phyloP scores from a whole-genome alignment of 257 asterid species.

The Paulownia fortunei region DNA sequence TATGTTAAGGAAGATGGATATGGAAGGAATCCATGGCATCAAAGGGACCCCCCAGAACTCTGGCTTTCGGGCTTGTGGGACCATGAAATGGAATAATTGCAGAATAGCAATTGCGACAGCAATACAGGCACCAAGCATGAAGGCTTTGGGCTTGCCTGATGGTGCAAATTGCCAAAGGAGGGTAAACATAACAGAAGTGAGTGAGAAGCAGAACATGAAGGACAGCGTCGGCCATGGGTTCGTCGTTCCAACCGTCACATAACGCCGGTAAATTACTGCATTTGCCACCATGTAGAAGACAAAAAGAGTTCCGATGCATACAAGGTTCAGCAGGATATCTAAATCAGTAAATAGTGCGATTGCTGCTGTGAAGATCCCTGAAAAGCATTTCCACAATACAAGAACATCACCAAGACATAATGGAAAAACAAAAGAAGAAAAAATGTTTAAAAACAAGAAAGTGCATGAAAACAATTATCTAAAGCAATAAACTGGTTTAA shows the following conservation, averaged over 20 bases:
- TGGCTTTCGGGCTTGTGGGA: constrained; percentile 78
- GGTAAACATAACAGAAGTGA: constrained; percentile 70
- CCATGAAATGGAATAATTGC: constrained; percentile 65
- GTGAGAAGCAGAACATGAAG: constrained; percentile 60
- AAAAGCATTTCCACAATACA: neutral
- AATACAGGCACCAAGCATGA: constrained; percentile 67
- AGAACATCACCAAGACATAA: neutral
- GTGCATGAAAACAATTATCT: neutral
- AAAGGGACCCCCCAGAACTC: constrained; percentile 96
- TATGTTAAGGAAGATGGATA: constrained; percentile 82
- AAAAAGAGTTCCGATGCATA: constrained; percentile 84
- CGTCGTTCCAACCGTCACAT: constrained; percentile 59
- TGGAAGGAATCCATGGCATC: constrained; percentile 97
- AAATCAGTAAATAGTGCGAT: constrained; percentile 85
- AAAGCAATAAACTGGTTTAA: neutral
- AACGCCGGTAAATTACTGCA: constrained; percentile 87
- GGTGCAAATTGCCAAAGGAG: constrained; percentile 71
- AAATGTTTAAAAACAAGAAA: neutral
- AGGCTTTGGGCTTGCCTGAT: constrained; percentile 63
- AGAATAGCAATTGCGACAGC: constrained; percentile 57
- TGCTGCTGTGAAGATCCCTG: constrained; percentile 87
- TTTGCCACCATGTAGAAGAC: constrained; percentile 95
- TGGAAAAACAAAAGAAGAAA: neutral
- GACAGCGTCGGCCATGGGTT: constrained; percentile 83
- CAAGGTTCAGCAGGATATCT: constrained; percentile 69